A percentile compares a stretch with the other conserved stretches of the same genome.
These are phyloP conservation scores for Diospyros lotus DNA, from an alignment of 148 eudicot species.

Conservation along the genomic window DNA sequence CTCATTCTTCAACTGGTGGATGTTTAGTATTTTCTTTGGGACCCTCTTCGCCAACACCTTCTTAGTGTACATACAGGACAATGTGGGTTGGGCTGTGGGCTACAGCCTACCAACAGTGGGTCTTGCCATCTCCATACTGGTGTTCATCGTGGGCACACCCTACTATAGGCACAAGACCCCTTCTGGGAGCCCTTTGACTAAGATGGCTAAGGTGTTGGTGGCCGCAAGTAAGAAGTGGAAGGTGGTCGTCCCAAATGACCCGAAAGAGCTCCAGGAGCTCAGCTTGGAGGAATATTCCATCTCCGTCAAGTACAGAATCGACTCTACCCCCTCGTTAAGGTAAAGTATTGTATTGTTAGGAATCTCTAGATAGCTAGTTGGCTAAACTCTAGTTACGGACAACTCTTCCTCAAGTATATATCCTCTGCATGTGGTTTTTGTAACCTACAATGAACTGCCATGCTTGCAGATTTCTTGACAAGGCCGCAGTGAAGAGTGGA, in stretches of 20 bases:
- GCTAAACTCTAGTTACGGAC: too few relatives aligned
- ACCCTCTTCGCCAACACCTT: constrained; percentile 27
- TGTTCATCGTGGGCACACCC: constrained; percentile 27
- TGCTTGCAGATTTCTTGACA: constrained; percentile 19
- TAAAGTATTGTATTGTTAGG: neutral
- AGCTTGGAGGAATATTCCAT: constrained; percentile 15
- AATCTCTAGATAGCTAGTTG: too few relatives aligned
- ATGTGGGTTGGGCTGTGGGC: constrained; percentile 28
- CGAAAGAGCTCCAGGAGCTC: constrained; percentile 26
- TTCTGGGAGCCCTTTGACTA: constrained; percentile 26
- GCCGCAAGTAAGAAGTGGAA: constrained; percentile 31
- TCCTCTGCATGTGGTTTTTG: too few relatives aligned
- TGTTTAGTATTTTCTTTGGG: constrained; percentile 22
- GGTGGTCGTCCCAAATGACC: constrained; percentile 18
- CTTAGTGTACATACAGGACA: constrained; percentile 26
- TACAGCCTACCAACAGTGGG: constrained; percentile 26
- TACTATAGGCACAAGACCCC: constrained; percentile 19
- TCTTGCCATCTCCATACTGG: constrained; percentile 15
- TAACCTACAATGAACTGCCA: neutral
- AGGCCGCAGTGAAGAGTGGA: constrained; percentile 19
- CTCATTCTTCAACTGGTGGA: constrained; percentile 44
- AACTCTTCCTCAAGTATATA: too few relatives aligned
- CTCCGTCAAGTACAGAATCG: constrained; percentile 17
- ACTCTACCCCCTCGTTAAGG: constrained; percentile 20
- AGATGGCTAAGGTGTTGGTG: constrained; percentile 27